Base-by-base conservation (phyloP, 805 yeast species). In the Lachancea sp. region DNA sequence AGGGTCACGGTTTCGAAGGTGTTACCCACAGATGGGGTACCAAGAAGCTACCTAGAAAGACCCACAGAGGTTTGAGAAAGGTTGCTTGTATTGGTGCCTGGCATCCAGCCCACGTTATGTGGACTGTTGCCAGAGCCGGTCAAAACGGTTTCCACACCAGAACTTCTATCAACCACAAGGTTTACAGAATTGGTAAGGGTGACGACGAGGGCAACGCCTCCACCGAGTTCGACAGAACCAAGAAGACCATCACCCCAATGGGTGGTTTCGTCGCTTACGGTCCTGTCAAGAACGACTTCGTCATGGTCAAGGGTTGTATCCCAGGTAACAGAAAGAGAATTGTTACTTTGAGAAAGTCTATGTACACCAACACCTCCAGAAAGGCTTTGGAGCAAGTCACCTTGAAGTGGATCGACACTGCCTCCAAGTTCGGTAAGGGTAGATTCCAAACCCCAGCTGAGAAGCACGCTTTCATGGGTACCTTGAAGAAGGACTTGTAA, bases 1-100 rank as follows among this genome's bases (percentile, higher is more conserved):
- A 86, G 83, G 99, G 99, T 93, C 96, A 93, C 82, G 99, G 99
- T 83, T 90, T 86, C 88, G 99, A 93, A 79, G 99, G 99, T 90
- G 97, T 91, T 69, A 93, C 99, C 81, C 96, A 90, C 89, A 88
- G 99, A 87, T 93, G 98, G 98, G 99, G 99, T 74, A 93, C 99
- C 85, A 95, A 90, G 90, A 90, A 85, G 83, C 81, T 93, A 66
- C 99, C 99, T 78, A 89, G 99, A 82, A 93, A 93, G 95, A 93
- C 99, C 74, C 99, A 93, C 78, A 90, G 98, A 86, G 99, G 99
- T 91, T 81, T 91, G 74, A 89, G 99, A 85, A 93, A 93, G 88
- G 99, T 93, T 78, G 99, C 99, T 71, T 93, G 99, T 88, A 93
- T 93, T 70, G 99, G 99, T 84, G 97, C 99, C 72, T 93, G 99